A percentile compares a stretch with the other conserved stretches of the same genome.
Evolutionary conservation across 1,139 yeast species (phyloP).

Genomic region (Scheffersomyces segobiensis): DNA sequence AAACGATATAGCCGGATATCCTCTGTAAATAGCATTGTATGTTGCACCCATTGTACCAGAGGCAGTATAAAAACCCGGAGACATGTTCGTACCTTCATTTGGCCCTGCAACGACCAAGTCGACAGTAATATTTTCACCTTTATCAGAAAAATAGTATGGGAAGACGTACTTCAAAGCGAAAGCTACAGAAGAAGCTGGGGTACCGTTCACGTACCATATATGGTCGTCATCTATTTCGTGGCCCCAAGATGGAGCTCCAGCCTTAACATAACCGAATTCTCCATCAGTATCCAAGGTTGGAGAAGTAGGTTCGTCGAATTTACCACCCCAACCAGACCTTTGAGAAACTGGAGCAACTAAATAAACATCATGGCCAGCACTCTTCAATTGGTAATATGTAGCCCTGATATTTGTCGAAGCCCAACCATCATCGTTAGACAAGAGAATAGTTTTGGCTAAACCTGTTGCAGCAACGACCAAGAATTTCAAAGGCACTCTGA

Average conservation of each 20-base stretch:
- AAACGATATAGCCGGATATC: conserved; percentile 45
- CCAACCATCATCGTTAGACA: conserved; percentile 64
- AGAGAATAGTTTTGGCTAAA: conserved; percentile 47
- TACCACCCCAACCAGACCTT: conserved; percentile 62
- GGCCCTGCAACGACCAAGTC: conserved; percentile 51
- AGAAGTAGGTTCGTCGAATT: conserved; percentile 46
- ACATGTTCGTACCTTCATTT: conserved; percentile 46
- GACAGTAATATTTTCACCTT: conserved; percentile 25
- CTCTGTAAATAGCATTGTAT: conserved; percentile 43
- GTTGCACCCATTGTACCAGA: conserved; percentile 53
- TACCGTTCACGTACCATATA: conserved; percentile 52
- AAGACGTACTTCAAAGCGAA: conserved; percentile 44
- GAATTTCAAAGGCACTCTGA: conserved; percentile 7
- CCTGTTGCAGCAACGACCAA: conserved; percentile 12
- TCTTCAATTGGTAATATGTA: conserved; percentile 52
- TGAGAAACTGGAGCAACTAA: conserved; percentile 60
- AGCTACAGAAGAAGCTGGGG: conserved; percentile 47
- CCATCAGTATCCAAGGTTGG: conserved; percentile 42
- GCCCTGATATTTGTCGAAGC: conserved; percentile 62
- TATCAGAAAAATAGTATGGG: conserved; percentile 32
- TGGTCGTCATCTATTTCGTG: conserved; percentile 43
- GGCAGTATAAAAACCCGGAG: conserved; percentile 40
- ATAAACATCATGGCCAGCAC: conserved; percentile 56
- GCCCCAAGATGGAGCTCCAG: conserved; percentile 50
- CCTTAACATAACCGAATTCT: conserved; percentile 40